phyloP scores from a whole-genome alignment of 2,329 filamentous ascomycete species.

The Arthrobotrys musiformis region DNA sequence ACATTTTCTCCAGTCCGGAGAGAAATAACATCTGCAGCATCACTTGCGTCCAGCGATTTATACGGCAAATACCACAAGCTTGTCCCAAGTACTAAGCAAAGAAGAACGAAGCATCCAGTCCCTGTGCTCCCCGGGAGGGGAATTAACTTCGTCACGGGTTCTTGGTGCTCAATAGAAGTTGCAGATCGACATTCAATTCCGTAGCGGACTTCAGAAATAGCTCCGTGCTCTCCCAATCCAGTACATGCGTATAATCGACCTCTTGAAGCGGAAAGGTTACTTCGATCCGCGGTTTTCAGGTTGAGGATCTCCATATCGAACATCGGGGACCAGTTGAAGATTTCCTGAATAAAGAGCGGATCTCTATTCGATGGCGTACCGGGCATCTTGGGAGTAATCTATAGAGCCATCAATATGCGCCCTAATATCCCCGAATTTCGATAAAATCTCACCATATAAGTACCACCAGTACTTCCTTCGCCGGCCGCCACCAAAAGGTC shows the following conservation, averaged over 20 bases:
- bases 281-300: constrained; percentile 59
- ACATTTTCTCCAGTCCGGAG: constrained; percentile 36
- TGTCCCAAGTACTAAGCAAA: constrained; percentile 32
- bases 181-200: constrained; percentile 75
- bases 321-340: constrained; percentile 69
- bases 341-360: constrained; percentile 60
- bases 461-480: constrained; percentile 78
- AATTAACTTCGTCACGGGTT: constrained; percentile 43
- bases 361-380: constrained; percentile 65
- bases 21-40: constrained; percentile 35
- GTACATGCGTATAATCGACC: constrained; percentile 73
- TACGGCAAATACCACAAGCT: constrained; percentile 42
- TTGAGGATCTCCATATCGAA: constrained; percentile 64
- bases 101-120: constrained; percentile 30
- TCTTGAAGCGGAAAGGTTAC: constrained; percentile 55
- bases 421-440: background rate
- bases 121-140: constrained; percentile 25
- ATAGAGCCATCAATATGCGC: background rate
- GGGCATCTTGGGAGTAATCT: constrained; percentile 43
- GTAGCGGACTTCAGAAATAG: constrained; percentile 75
- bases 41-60: constrained; percentile 28
- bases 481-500: constrained; percentile 86
- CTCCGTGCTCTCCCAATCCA: constrained; percentile 72
- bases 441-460: constrained; percentile 72
- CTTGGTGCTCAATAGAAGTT: constrained; percentile 30